Conservation (phyloP, 345 rosid genomes). For the Ricinus communis region DNA sequence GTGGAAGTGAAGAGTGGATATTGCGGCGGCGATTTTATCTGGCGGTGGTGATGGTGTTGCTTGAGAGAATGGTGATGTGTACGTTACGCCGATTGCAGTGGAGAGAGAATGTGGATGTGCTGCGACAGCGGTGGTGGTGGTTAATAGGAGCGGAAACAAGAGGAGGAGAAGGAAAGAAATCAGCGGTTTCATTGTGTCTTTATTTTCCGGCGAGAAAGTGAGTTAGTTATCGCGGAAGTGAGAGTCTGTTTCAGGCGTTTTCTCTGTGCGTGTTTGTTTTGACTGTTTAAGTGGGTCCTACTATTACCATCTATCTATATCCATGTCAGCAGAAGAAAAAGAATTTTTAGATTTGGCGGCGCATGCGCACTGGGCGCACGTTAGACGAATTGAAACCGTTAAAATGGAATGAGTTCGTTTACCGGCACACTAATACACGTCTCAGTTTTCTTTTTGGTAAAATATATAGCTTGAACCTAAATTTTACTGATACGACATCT, state of each 20-base stretch:
- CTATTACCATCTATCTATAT: too few relatives aligned
- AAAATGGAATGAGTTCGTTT: too few relatives aligned
- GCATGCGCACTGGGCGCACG: too few relatives aligned
- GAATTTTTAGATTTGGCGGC: too few relatives aligned
- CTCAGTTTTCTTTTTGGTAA: too few relatives aligned
- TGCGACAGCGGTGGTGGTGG: slow-evolving; percentile 16
- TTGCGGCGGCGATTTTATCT: slow-evolving; percentile 41
- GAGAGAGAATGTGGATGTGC: slow-evolving; percentile 33
- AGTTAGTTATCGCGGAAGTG: too few relatives aligned
- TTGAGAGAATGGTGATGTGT: slow-evolving; percentile 20
- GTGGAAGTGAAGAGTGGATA: slow-evolving; percentile 48
- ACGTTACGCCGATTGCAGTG: slow-evolving; percentile 26
- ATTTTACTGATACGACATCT: too few relatives aligned
- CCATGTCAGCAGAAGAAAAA: too few relatives aligned
- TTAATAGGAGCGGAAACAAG: slow-evolving; percentile 21
- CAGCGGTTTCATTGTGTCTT: slow-evolving; percentile 22
- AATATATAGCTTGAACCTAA: too few relatives aligned
- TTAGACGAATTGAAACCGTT: too few relatives aligned
- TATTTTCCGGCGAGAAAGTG: neutral
- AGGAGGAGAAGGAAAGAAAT: slow-evolving; percentile 11
- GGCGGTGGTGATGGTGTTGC: slow-evolving; percentile 28
- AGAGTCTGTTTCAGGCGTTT: neutral
- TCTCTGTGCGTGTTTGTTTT: neutral
- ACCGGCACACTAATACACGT: too few relatives aligned
- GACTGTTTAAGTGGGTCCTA: too few relatives aligned